Percentiles rank a stretch among this genome's conserved stretches.
These are phyloP conservation scores for Thielaviopsis populi DNA, from an alignment of 2,329 filamentous ascomycete genomes.

Conservation along the genomic window DNA sequence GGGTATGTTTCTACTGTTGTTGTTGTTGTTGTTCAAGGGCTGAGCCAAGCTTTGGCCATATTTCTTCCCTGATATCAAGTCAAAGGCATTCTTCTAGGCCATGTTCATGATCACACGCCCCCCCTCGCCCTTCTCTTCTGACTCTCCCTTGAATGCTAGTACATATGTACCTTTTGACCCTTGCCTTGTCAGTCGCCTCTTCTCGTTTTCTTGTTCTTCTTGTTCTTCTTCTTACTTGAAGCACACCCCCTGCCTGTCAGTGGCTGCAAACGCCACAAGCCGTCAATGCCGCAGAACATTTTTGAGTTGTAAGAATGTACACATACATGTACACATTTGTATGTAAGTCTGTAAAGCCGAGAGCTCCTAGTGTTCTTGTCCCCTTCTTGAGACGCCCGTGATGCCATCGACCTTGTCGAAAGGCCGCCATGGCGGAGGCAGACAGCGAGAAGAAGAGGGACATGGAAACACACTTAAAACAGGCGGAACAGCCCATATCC, in stretches of 20 bases:
- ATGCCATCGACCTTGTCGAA: constrained; percentile 15
- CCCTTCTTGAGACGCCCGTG: neutral
- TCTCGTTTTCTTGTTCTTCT: neutral
- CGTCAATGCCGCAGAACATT: neutral
- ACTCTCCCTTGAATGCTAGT: neutral
- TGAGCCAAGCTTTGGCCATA: constrained; percentile 3
- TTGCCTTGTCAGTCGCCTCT: neutral
- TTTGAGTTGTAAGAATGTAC: neutral
- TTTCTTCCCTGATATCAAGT: neutral
- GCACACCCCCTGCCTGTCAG: neutral
- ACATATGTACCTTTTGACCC: neutral
- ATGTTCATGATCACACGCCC: neutral
- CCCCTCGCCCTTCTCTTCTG: neutral
- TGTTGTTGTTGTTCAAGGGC: neutral
- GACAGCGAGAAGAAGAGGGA: neutral
- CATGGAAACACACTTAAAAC: constrained; percentile 8
- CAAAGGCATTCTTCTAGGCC: neutral
- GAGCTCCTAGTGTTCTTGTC: neutral
- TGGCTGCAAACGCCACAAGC: constrained; percentile 5
- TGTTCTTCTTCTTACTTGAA: neutral
- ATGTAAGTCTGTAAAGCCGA: neutral
- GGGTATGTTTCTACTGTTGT: neutral
- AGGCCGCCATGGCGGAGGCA: neutral
- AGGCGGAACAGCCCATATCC: neutral
- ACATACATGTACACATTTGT: neutral